A percentile compares a stretch with the other conserved stretches of the same genome.
Conservation (phyloP, 352 stramenopile species). For the Phytophthora agathidicida region DNA sequence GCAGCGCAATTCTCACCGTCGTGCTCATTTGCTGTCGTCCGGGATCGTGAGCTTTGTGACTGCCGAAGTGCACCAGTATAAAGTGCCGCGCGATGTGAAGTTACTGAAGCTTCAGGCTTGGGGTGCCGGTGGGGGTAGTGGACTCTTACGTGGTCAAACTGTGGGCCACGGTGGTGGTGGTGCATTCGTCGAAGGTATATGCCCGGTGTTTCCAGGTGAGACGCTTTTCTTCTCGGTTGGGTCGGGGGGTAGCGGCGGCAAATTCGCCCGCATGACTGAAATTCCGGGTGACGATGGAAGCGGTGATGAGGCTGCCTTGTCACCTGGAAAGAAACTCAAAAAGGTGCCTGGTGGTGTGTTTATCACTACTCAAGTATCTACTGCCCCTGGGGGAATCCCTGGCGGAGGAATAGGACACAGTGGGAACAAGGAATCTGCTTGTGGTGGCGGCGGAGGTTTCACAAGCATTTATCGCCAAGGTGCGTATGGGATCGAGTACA, state of each 20-base stretch:
- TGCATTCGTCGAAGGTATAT: conserved; percentile 70
- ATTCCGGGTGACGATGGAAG: conserved; percentile 24
- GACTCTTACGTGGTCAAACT: conserved; percentile 52
- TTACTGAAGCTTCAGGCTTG: conserved; percentile 76
- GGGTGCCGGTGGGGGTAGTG: conserved; percentile 74
- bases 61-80: conserved; percentile 65
- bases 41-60: conserved; percentile 70
- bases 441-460: conserved; percentile 70
- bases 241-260: conserved; percentile 48
- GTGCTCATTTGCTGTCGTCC: conserved; percentile 60
- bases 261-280: conserved; percentile 51
- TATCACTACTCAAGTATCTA: conserved; percentile 54
- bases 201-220: conserved; percentile 66
- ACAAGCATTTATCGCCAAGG: conserved; percentile 73
- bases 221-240: conserved; percentile 69
- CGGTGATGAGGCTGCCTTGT: conserved; percentile 9
- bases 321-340: conserved; percentile 19
- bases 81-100: conserved; percentile 67
- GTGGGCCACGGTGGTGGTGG: conserved; percentile 66
- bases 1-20: conserved; percentile 68
- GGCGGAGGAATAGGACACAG: conserved; percentile 65
- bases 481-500: conserved; percentile 68
- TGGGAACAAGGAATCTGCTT: conserved; percentile 74
- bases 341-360: conserved; percentile 21
- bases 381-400: conserved; percentile 47